Conservation (phyloP, 1,284 basidiomycete genomes). For the Cutaneotrichosporon mucoides region DNA sequence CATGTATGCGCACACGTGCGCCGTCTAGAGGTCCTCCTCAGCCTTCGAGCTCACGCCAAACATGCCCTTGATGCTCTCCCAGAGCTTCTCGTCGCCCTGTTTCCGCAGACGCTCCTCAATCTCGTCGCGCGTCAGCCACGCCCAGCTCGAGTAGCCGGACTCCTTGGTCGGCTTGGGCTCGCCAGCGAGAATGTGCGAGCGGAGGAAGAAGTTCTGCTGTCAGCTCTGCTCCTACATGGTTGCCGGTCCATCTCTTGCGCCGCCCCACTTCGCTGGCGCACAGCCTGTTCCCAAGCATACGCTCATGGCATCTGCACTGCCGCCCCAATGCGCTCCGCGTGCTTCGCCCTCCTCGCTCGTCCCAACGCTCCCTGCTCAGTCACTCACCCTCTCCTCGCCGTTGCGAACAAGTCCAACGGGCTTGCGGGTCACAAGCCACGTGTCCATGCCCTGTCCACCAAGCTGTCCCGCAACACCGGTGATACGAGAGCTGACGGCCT, state of each 20-base stretch:
- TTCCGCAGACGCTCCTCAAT: constrained; percentile 31
- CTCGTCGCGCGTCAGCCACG: constrained; percentile 43
- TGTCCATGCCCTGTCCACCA: constrained; percentile 43
- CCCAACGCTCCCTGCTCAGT: not conserved
- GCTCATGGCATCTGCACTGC: no score
- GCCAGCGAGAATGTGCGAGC: constrained; percentile 47
- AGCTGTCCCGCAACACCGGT: constrained; percentile 34
- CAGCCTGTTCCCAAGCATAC: no score
- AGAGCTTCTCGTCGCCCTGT: constrained; percentile 38
- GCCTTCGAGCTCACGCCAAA: constrained; percentile 27
- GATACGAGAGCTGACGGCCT: constrained; percentile 32
- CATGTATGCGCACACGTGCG: not conserved
- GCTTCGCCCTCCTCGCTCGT: no score
- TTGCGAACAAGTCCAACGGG: constrained; percentile 39
- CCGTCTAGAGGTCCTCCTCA: constrained; percentile 12
- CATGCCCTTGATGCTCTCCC: constrained; percentile 41
- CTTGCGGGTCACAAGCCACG: constrained; percentile 48
- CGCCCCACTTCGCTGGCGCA: no score
- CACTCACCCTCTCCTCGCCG: constrained; percentile 38
- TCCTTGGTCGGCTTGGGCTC: constrained; percentile 32
- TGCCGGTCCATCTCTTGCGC: no score
- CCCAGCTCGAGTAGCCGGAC: constrained; percentile 28
- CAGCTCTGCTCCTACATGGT: not conserved
- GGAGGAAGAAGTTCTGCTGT: constrained; percentile 46
- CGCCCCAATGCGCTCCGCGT: no score